These are phyloP conservation scores for Pyrenochaeta sp. DNA, from an alignment of 2,329 filamentous ascomycete genomes.

Conservation along the genomic window DNA sequence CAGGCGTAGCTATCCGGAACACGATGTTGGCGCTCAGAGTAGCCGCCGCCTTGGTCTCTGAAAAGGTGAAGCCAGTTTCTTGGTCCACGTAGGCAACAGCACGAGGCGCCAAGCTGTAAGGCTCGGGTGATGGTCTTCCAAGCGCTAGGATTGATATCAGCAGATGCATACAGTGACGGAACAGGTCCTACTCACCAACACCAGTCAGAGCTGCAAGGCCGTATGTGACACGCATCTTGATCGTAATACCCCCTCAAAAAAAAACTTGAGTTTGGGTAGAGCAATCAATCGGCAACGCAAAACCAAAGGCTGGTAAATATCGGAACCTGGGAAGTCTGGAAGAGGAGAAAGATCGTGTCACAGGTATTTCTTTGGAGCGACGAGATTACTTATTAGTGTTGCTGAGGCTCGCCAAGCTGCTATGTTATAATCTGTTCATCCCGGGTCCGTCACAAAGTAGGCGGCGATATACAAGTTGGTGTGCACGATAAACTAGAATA, in stretches of 20 bases:
- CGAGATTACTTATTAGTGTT: slow-evolving; percentile 34
- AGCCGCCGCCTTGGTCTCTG: slow-evolving; percentile 40
- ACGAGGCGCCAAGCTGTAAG: slow-evolving; percentile 10
- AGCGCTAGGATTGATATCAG: slow-evolving; percentile 17
- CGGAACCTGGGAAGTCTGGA: slow-evolving; percentile 4
- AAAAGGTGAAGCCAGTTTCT: slow-evolving; percentile 47
- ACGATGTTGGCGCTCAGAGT: slow-evolving; percentile 35
- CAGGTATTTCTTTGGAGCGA: slow-evolving; percentile 20
- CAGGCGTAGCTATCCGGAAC: slow-evolving; percentile 41
- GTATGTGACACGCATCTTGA: slow-evolving; percentile 32
- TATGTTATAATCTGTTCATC: slow-evolving; percentile 32
- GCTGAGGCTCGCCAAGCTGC: slow-evolving; percentile 33
- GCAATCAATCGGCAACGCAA: slow-evolving; percentile 15
- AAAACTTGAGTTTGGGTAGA: neutral
- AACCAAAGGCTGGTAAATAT: slow-evolving; percentile 7
- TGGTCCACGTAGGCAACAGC: slow-evolving; percentile 32
- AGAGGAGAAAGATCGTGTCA: slow-evolving; percentile 18
- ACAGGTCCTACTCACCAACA: slow-evolving; percentile 21
- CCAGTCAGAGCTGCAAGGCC: slow-evolving; percentile 29
- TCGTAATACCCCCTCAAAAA: neutral
- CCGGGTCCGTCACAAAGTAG: slow-evolving; percentile 31
- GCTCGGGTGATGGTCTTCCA: slow-evolving; percentile 20
- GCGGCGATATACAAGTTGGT: slow-evolving; percentile 34
- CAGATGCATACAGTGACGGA: neutral
- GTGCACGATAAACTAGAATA: slow-evolving; percentile 37